Evolutionary conservation across 2,329 filamentous ascomycete genomes (phyloP).

Genomic region (Trichoderma sp.): DNA sequence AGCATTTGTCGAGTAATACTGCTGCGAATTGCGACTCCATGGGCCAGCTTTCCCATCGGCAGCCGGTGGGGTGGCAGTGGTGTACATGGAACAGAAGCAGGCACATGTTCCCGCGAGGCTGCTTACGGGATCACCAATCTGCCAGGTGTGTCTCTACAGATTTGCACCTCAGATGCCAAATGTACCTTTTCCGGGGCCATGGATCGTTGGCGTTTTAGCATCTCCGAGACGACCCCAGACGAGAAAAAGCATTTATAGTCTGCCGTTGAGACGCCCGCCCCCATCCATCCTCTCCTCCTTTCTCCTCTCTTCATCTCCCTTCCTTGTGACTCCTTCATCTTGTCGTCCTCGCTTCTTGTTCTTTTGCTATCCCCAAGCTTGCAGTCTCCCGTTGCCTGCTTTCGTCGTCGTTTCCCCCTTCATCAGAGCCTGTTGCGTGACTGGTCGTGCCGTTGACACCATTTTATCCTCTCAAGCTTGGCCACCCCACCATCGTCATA

Average conservation of each 20-base stretch:
- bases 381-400: background rate
- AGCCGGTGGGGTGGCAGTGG: background rate
- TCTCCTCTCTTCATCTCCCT: background rate
- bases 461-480: background rate
- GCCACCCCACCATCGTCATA: conserved; percentile 31
- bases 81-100: background rate
- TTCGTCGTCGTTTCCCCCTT: conserved; percentile 12
- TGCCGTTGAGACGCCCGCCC: background rate
- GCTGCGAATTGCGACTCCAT: background rate
- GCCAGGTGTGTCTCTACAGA: background rate
- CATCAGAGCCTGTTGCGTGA: conserved; percentile 20
- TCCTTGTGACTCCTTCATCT: background rate
- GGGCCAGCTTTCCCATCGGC: background rate
- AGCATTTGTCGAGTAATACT: background rate
- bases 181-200: background rate
- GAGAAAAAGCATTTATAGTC: conserved; percentile 15
- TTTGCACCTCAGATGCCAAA: background rate
- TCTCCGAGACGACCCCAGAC: conserved; percentile 10
- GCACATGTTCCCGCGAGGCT: background rate
- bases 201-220: conserved; percentile 8
- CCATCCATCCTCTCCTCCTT: background rate
- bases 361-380: background rate
- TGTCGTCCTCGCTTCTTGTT: background rate
- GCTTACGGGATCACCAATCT: conserved; percentile 19
- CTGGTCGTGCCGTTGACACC: conserved; percentile 11